Percentiles rank a stretch among this genome's conserved stretches.
Evolutionary conservation across 108 stramenopile genomes (phyloP).

Genomic region (Schizochytrium sp.): DNA sequence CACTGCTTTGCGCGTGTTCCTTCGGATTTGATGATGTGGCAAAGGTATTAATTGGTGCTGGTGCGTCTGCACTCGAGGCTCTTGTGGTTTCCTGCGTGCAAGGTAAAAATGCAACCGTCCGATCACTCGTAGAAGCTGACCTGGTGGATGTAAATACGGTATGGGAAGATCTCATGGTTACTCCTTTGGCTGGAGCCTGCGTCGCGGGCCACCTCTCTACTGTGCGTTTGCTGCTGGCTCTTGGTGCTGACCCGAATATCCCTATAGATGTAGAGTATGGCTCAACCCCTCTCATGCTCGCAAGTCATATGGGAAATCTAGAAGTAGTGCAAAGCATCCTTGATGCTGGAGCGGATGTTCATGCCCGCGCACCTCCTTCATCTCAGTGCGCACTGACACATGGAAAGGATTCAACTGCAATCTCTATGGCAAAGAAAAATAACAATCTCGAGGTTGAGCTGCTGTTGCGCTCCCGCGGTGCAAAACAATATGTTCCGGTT

Average conservation of each 20-base stretch:
- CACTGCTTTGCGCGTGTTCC: slow-evolving; percentile 15
- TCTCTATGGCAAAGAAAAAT: not conserved
- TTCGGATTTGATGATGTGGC: slow-evolving; percentile 48
- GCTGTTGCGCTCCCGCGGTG: slow-evolving; percentile 14
- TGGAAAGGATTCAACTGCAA: slow-evolving; percentile 14
- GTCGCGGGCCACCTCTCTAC: slow-evolving; percentile 44
- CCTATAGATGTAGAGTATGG: slow-evolving; percentile 48
- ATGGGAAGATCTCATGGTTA: slow-evolving; percentile 50
- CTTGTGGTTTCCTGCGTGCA: slow-evolving; percentile 55
- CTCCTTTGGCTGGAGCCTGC: slow-evolving; percentile 55
- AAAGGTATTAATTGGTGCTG: slow-evolving; percentile 39
- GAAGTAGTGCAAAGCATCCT: slow-evolving; percentile 27
- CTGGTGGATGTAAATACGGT: slow-evolving; percentile 40
- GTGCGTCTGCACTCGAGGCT: slow-evolving; percentile 37
- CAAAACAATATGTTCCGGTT: not conserved
- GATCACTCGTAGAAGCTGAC: not conserved
- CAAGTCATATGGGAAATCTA: slow-evolving; percentile 14
- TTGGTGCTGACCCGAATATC: slow-evolving; percentile 37
- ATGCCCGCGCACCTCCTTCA: slow-evolving; percentile 36
- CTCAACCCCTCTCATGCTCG: slow-evolving; percentile 34
- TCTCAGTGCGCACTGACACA: slow-evolving; percentile 6
- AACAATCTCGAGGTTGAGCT: not conserved
- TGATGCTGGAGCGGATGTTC: slow-evolving; percentile 30
- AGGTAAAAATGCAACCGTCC: slow-evolving; percentile 14
- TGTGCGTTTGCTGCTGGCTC: slow-evolving; percentile 31